These are phyloP conservation scores for Mortierella claussenii DNA, from an alignment of 192 early-diverging fungal species.

Conservation along the genomic window DNA sequence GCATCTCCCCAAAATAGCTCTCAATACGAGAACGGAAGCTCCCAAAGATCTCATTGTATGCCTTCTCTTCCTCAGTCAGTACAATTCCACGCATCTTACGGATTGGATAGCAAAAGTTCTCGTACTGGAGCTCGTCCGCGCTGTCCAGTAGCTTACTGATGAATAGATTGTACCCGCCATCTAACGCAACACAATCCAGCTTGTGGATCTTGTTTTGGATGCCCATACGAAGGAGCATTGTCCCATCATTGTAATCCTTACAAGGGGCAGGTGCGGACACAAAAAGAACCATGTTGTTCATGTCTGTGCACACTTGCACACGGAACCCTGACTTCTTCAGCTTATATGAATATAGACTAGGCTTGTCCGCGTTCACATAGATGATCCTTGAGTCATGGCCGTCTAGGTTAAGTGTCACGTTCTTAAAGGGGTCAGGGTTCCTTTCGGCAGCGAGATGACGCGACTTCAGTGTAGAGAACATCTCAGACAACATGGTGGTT, in stretches of 20 bases:
- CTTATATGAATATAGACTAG: constrained; percentile 17
- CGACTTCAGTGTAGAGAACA: constrained; percentile 8
- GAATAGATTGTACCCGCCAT: too few species aligned
- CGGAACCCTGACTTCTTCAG: constrained; percentile 20
- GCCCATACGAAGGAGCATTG: too few species aligned
- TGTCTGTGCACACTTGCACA: constrained; percentile 27
- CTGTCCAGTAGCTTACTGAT: too few species aligned
- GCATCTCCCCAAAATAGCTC: too few species aligned
- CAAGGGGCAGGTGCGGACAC: constrained; percentile 17
- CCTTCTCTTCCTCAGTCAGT: too few species aligned
- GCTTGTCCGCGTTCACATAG: constrained; percentile 13
- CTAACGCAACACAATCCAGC: too few species aligned
- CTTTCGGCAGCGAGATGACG: constrained; percentile 10
- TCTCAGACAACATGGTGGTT: constrained; percentile 6
- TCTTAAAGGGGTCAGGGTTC: constrained; percentile 19
- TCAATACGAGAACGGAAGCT: too few species aligned
- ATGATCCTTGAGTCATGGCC: constrained; percentile 16
- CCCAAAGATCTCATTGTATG: too few species aligned
- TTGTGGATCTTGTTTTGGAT: too few species aligned
- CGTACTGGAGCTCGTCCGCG: too few species aligned
- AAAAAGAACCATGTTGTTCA: constrained; percentile 21
- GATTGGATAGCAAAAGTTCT: too few species aligned
- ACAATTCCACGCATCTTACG: too few species aligned
- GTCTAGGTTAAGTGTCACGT: constrained; percentile 13
- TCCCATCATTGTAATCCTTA: constrained; percentile 17